Base-by-base conservation (phyloP, 2,329 filamentous ascomycete genomes). In the Fusarium ramigenum region DNA sequence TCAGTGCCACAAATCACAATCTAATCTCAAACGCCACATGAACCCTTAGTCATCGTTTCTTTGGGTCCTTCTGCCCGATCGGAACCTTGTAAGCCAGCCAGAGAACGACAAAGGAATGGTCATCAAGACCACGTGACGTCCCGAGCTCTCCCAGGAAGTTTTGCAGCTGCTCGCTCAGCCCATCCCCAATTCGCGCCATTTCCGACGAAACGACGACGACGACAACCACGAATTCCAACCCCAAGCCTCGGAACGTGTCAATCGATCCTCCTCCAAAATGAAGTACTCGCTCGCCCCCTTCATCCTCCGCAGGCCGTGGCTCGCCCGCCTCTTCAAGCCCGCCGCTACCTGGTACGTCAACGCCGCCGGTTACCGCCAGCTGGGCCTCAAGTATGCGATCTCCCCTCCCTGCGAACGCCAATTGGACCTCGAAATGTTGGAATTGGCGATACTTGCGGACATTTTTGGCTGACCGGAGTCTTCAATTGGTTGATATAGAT, bases 351-450 rank as follows among this genome's bases (percentile, higher is more conserved):
- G 94, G 94, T 98, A 98, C 87, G 86, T 86, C 85, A 92, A 96
- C 82, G 93, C 94, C 79, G 89, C 95, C 79, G 96, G 96, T 82
- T 97, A 98, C 90, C 93, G 95, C 85, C 91, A 96, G 90, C 88
- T 98, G 81, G 96, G 96, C 80, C 88, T 98, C 85, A 93, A 89
- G 95, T 97, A 92, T 83, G 81, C 78, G 75, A 76, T 70, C 60
- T 58, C 62, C 59, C 47, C 61, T 47, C 64, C 57, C 32, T 57
- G 40, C 52, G 46, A 40, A 43, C 47, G 37, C 44, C 75, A 78
- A 78, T 78, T 78, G 76, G 64, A 36, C 21, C 28, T 44, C 46
- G 37, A 50, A 54, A 56, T 49, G 47, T 63, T 40, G 34, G 25
- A 66, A 18, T 30, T 40, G 43, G 56, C 32, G n/a, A 67, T 49